phyloP scores from a whole-genome alignment of 305 asterid genomes.

The Striga hermonthica region DNA sequence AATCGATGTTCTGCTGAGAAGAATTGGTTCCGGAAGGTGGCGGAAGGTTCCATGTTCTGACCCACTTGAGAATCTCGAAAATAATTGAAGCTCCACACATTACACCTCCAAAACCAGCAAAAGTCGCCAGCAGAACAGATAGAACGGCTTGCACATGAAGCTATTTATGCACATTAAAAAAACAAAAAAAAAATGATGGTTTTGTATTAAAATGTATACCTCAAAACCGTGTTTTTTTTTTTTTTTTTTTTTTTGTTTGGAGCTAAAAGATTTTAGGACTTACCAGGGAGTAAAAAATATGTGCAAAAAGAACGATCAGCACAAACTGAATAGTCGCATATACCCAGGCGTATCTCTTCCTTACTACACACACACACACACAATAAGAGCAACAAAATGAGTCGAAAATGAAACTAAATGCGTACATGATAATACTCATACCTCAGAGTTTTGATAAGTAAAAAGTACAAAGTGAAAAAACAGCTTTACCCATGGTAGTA shows the following conservation, averaged over 20 bases:
- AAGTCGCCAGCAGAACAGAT: conserved; percentile 77
- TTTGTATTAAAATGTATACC: conserved; percentile 20
- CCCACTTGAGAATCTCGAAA: conserved; percentile 70
- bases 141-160: conserved; percentile 77
- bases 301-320: conserved; percentile 78
- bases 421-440: no score
- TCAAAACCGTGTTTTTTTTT: not conserved
- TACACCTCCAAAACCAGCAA: conserved; percentile 89
- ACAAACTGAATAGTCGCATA: conserved; percentile 74
- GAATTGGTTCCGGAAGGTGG: conserved; percentile 40
- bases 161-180: conserved; percentile 35
- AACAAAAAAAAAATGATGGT: conserved; percentile 29
- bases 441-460: conserved; percentile 7
- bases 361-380: no score
- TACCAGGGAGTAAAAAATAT: conserved; percentile 85
- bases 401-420: not conserved
- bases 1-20: conserved; percentile 38
- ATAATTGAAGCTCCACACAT: conserved; percentile 85
- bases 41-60: conserved; percentile 38
- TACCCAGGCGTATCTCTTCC: conserved; percentile 75
- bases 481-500: conserved; percentile 75
- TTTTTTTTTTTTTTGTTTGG: not conserved
- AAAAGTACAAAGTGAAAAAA: not conserved
- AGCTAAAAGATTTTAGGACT: conserved; percentile 1
- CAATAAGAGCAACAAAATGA: conserved; percentile 16